Conservation (phyloP, 1,284 basidiomycete genomes). For the Crucibulum parvulum region DNA sequence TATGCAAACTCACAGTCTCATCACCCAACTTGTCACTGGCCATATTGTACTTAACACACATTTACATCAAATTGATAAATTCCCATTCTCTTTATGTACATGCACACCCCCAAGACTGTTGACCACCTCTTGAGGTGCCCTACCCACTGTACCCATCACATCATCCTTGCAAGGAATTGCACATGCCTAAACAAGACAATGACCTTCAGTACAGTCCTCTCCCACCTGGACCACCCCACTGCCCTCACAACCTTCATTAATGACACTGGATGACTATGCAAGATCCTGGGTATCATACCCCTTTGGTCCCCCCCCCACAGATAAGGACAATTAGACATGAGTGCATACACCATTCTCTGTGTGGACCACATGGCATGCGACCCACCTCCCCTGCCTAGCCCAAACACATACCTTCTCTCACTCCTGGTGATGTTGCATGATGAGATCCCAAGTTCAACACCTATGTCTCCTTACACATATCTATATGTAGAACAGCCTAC, state of each 20-base stretch:
- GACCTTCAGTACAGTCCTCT: not conserved
- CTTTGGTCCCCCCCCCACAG: not conserved
- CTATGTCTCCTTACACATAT: no score
- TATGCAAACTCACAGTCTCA: no score
- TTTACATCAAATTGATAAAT: not conserved
- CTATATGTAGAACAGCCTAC: no score
- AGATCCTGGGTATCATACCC: not conserved
- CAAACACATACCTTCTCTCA: no score
- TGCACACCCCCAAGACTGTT: not conserved
- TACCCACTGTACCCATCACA: not conserved
- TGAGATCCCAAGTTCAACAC: no score
- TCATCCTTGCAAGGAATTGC: not conserved
- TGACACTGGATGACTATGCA: not conserved
- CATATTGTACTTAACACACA: not conserved
- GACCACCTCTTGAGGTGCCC: not conserved
- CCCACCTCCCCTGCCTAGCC: no score
- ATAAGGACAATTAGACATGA: no score
- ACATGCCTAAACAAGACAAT: not conserved
- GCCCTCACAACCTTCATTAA: not conserved
- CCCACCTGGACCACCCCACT: not conserved
- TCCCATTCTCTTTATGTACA: not conserved
- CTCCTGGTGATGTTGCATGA: no score
- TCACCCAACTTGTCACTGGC: not conserved
- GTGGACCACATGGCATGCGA: no score
- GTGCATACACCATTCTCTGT: no score